phyloP scores from a whole-genome alignment of 441 rosid genomes.

The Populus hybrid region DNA sequence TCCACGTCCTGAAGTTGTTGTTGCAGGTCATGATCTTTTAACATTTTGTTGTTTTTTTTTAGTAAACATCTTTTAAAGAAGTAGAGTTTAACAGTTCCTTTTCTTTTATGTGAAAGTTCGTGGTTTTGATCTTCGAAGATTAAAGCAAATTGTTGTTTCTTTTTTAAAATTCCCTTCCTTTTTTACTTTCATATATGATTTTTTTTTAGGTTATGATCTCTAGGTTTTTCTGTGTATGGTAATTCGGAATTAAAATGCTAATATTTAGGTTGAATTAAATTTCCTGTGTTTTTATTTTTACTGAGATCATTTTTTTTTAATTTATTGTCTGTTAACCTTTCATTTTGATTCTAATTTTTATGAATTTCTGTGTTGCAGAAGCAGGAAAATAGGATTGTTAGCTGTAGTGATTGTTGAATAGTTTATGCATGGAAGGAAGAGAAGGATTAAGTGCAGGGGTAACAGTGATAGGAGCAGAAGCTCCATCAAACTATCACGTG shows the following conservation, averaged over 20 bases:
- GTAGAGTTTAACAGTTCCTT: constrained; percentile 1
- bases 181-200: not conserved
- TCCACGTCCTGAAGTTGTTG: too few species aligned
- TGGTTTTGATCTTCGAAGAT: constrained; percentile 6
- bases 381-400: constrained; percentile 16
- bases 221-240: not conserved
- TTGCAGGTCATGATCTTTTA: constrained; percentile 30
- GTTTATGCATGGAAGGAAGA: constrained; percentile 62
- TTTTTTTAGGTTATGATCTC: constrained; percentile 19
- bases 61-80: not conserved
- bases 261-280: too few species aligned
- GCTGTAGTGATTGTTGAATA: not conserved
- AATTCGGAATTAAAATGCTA: not conserved
- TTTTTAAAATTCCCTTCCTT: not conserved
- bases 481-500: constrained; percentile 75
- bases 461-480: constrained; percentile 83
- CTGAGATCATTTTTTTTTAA: not conserved
- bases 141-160: not conserved
- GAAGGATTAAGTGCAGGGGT: constrained; percentile 66
- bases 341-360: not conserved
- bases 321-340: not conserved
- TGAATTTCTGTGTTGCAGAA: constrained; percentile 12
- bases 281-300: not conserved
- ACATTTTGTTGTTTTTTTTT: not conserved
- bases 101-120: not conserved